Evolutionary conservation across 768 basidiomycete species (phyloP).

Genomic region (Xerocomus spinulosus): DNA sequence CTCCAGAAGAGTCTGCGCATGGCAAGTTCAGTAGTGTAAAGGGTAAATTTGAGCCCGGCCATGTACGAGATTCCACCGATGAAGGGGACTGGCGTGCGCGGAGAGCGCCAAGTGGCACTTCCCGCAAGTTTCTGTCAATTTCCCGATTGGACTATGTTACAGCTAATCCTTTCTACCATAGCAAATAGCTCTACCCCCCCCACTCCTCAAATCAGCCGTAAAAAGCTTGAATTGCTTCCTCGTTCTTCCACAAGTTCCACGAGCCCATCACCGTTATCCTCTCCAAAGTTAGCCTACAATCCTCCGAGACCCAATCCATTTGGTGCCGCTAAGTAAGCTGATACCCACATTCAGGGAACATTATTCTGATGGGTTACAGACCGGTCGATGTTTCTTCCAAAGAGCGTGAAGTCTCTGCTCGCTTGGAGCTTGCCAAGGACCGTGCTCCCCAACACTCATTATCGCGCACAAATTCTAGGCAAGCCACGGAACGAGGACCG

Average conservation of each 20-base stretch:
- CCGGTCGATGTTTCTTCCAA: constrained; percentile 79
- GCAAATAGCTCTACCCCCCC: constrained; percentile 73
- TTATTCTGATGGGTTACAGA: constrained; percentile 35
- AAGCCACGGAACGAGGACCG: constrained; percentile 41
- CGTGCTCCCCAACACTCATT: constrained; percentile 36
- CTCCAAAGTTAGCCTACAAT: constrained; percentile 62
- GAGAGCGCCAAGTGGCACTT: constrained; percentile 45
- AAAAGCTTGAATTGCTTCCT: constrained; percentile 83
- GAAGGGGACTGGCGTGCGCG: constrained; percentile 72
- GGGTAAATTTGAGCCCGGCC: constrained; percentile 51
- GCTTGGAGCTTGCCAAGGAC: constrained; percentile 43
- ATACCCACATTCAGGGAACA: background rate
- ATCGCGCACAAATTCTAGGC: constrained; percentile 47
- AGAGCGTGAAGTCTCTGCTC: constrained; percentile 72
- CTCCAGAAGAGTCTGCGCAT: constrained; percentile 36
- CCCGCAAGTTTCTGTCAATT: constrained; percentile 47
- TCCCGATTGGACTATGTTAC: constrained; percentile 2
- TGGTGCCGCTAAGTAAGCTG: constrained; percentile 71
- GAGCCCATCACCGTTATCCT: constrained; percentile 70
- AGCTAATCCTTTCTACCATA: constrained; percentile 27
- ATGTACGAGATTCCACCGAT: constrained; percentile 47
- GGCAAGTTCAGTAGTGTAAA: constrained; percentile 44
- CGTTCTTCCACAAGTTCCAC: constrained; percentile 65
- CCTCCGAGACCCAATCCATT: constrained; percentile 70
- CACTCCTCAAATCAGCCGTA: constrained; percentile 73